These are phyloP conservation scores for Fraxinus dipetala DNA, from an alignment of 305 asterid species.

Conservation along the genomic window DNA sequence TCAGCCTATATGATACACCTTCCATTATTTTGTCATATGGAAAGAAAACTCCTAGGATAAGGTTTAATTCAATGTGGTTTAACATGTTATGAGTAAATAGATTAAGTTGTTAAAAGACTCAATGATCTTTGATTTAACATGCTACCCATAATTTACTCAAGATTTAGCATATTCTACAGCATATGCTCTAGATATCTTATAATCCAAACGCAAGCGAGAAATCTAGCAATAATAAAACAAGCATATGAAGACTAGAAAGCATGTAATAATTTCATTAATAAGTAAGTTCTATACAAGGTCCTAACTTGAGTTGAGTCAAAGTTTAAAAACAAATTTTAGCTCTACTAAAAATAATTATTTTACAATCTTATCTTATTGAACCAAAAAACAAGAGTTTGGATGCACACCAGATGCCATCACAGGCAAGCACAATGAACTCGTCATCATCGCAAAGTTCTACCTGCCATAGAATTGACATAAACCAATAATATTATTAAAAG, in stretches of 20 bases:
- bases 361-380: neutral
- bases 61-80: neutral
- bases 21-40: neutral
- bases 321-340: neutral
- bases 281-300: neutral
- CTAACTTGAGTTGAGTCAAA: neutral
- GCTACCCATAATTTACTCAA: neutral
- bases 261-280: neutral
- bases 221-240: neutral
- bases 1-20: neutral
- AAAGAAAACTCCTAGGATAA: neutral
- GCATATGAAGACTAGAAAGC: neutral
- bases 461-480: slow-evolving; percentile 38
- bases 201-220: neutral
- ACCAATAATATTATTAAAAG: slow-evolving; percentile 8
- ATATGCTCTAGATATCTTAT: neutral
- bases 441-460: slow-evolving; percentile 92
- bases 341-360: neutral
- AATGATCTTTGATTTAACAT: neutral
- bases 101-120: neutral
- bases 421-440: slow-evolving; percentile 89
- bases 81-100: neutral
- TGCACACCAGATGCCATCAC: slow-evolving; percentile 96
- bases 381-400: slow-evolving; percentile 14
- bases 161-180: neutral